Evolutionary conservation across 768 basidiomycete genomes (phyloP).

Genomic region (Lactarius sp.): DNA sequence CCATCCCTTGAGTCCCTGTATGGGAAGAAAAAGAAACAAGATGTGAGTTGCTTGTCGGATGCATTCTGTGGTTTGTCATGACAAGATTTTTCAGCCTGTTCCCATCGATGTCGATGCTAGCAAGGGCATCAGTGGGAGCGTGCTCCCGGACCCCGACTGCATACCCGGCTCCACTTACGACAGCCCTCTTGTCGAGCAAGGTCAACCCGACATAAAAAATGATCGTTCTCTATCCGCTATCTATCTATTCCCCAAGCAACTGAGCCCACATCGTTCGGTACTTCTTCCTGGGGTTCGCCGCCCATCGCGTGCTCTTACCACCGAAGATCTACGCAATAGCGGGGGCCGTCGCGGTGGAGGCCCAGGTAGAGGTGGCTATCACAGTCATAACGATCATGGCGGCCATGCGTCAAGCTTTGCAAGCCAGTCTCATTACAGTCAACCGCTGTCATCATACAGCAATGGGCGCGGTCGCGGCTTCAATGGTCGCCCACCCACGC

Average conservation of each 20-base stretch:
- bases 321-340: conserved; percentile 67
- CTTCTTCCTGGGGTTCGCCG: conserved; percentile 69
- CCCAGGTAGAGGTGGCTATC: conserved; percentile 41
- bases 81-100: conserved; percentile 52
- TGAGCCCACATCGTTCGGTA: conserved; percentile 78
- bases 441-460: conserved; percentile 17
- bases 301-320: conserved; percentile 54
- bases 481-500: conserved; percentile 27
- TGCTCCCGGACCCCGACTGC: conserved; percentile 80
- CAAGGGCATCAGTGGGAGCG: conserved; percentile 73
- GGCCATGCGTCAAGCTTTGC: conserved; percentile 11
- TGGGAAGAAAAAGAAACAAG: conserved; percentile 76
- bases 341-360: conserved; percentile 38
- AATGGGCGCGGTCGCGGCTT: conserved; percentile 27
- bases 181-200: conserved; percentile 56
- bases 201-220: conserved; percentile 74
- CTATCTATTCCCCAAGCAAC: conserved; percentile 87
- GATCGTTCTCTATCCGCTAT: conserved; percentile 83
- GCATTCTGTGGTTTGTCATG: background rate
- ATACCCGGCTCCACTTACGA: conserved; percentile 90
- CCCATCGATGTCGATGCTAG: conserved; percentile 63
- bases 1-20: conserved; percentile 86
- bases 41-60: conserved; percentile 46
- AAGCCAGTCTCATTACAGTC: conserved; percentile 11
- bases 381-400: conserved; percentile 21